Evolutionary conservation across 768 basidiomycete species (phyloP).

Genomic region (Hericium rajendrae): DNA sequence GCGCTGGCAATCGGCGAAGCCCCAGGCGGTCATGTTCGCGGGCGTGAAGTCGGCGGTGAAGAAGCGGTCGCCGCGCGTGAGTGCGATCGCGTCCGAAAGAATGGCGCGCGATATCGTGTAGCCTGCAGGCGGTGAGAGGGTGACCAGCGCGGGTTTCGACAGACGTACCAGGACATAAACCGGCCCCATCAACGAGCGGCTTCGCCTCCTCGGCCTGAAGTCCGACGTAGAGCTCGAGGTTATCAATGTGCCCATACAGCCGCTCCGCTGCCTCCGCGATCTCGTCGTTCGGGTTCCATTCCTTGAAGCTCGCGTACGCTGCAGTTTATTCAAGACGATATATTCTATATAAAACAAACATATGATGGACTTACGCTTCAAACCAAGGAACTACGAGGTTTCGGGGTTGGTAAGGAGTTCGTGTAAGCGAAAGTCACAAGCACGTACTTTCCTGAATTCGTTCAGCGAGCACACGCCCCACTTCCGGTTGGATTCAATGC

Average conservation of each 20-base stretch:
- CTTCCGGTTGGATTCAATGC: slow-evolving; percentile 61
- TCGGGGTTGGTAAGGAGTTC: background rate
- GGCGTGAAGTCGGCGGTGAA: slow-evolving; percentile 79
- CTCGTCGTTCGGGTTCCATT: slow-evolving; percentile 72
- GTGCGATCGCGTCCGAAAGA: slow-evolving; percentile 76
- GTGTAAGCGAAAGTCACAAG: background rate
- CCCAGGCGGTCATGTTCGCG: slow-evolving; percentile 75
- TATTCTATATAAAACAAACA: background rate
- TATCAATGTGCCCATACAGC: slow-evolving; percentile 67
- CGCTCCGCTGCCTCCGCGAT: slow-evolving; percentile 67
- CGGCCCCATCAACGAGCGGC: slow-evolving; percentile 66
- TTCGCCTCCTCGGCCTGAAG: slow-evolving; percentile 74
- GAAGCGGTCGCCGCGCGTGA: slow-evolving; percentile 78
- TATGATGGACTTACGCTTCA: slow-evolving; percentile 46
- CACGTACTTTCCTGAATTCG: slow-evolving; percentile 62
- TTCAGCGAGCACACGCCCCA: slow-evolving; percentile 84
- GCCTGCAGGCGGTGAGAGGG: slow-evolving; percentile 26
- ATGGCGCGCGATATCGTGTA: slow-evolving; percentile 84
- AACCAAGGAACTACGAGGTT: slow-evolving; percentile 49
- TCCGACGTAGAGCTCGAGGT: slow-evolving; percentile 74
- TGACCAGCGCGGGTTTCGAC: no score
- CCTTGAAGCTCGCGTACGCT: slow-evolving; percentile 64
- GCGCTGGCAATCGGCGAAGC: slow-evolving; percentile 74
- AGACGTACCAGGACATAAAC: slow-evolving; percentile 65
- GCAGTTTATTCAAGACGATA: background rate